Evolutionary conservation across 495 filamentous ascomycete species (phyloP), one percentile per base, ranked within the genome.

Genomic region (Schizothecium vesticola): DNA sequence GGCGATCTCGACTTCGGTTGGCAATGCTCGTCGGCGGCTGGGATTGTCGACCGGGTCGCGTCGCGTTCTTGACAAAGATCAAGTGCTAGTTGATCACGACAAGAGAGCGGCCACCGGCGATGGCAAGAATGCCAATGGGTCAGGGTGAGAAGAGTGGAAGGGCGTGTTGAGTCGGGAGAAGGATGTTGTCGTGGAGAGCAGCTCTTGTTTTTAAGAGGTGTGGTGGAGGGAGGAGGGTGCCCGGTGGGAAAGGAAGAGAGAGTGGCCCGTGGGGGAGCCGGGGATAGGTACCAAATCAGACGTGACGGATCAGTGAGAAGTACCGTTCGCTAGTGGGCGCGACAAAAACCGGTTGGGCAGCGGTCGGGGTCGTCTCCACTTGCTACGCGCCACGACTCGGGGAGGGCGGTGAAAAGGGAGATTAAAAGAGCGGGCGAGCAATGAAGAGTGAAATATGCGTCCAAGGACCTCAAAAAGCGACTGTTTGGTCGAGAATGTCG

Each of bases 171-270:
- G 43, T 70, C 66, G 65, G 63, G 65, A 63, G 43, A 66, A 73
- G 59, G 66, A 70, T 69, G 69, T 66, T 71, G 68, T 66, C 51
- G 67, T 58, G 66, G 23, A 70, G 68, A 68, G 66, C 63, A 67
- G 70, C 66, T 73, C 71, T 74, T 73, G 72, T 79, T 77, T 79
- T 77, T 76, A 66, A 75, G 68, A 74, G 65, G 67, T 70, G 58
- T 74, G 74, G 75, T 77, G 73, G 76, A 77, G 74, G 67, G 57
- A 36, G 31, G 62, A 70, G 71, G 74, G 73, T 66, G 70, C 60
- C 69, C 26, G 64, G 65, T 63, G 59, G 65, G 65, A 59, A 59
- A 56, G 51, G 43, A 65, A 67, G 62, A 55, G 67, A 66, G 61
- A 26, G 59, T 70, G 67, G 57, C 61, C 67, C 66, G 73, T 77